A percentile compares a stretch with the other conserved stretches of the same genome.
Evolutionary conservation across 352 stramenopile genomes (phyloP).

Genomic region (Pythium apleroticum): DNA sequence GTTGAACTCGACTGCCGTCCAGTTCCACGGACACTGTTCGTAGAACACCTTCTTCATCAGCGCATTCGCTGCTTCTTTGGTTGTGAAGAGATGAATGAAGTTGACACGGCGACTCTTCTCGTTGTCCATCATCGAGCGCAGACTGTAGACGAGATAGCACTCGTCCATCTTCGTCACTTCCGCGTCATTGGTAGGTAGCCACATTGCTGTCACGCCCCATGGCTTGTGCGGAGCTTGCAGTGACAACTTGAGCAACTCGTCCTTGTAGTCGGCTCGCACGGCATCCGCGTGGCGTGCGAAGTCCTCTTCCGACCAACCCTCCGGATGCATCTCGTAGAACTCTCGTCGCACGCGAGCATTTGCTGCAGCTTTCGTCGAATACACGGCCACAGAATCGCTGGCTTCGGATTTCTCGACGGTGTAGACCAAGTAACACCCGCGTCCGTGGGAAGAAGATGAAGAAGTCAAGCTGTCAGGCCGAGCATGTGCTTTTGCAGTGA

Average conservation of each 20-base stretch:
- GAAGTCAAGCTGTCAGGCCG: not conserved
- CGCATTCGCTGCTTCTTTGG: not conserved
- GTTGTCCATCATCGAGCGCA: not conserved
- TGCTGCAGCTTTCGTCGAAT: not conserved
- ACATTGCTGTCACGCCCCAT: not conserved
- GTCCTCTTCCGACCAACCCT: not conserved
- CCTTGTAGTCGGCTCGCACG: not conserved
- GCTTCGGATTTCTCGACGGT: not conserved
- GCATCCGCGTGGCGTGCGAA: not conserved
- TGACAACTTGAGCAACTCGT: conserved; percentile 1
- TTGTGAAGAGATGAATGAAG: not conserved
- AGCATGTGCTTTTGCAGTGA: not conserved
- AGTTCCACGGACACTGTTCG: not conserved
- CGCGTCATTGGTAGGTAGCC: not conserved
- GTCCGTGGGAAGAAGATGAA: not conserved
- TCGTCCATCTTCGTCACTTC: not conserved
- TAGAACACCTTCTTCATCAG: not conserved
- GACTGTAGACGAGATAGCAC: conserved; percentile 1
- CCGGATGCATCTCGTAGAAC: conserved; percentile 3
- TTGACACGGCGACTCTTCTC: not conserved
- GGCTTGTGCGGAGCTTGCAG: not conserved
- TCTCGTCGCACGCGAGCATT: not conserved
- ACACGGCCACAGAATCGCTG: not conserved
- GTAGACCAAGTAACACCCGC: not conserved
- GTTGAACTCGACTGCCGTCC: not conserved